Base-by-base conservation (phyloP, 352 stramenopile species). In the Phytophthora aleatoria region DNA sequence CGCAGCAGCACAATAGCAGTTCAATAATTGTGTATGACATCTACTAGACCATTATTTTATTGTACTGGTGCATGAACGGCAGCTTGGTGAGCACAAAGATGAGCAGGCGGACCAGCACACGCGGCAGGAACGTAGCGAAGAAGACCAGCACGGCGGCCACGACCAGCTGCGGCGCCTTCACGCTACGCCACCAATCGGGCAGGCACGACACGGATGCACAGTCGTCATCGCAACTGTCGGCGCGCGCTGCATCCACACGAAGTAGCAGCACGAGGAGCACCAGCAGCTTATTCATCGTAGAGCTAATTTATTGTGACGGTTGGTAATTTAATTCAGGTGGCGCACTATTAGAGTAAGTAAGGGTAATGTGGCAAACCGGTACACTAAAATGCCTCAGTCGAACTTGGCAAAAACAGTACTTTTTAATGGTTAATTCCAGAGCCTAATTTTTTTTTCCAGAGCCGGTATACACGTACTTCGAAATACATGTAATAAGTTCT, bases 41-140 rank as follows among this genome's bases (percentile, higher is more conserved):
- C 1, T 15, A 27, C 9, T 10, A n/a, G 41, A 28, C 15, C 28
- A 9, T 24, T 41, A 28, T 50, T 49, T 16, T 12, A 55, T 5
- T 12, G 55, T 73, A 96, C 88, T 95, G 81, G 26, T 71, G 82
- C 52, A 96, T 81, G 66, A 95, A 95, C 12, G 85, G 83, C 45
- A 96, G 61, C 61, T 96, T 95, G 8, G 83, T 90, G 50, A 96
- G 71, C 67, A 93, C 85, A 63, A 95, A 93, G 53, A 96, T 91
- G 50, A 94, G 70, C 49, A 96, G 68, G 2, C 86, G 81, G 36
- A 96, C 83, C 49, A 95, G 77, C 51, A 96, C 83, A 35, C 86
- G 85, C 24, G 88, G 88, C 56, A 96, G 61, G 65, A 96, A 96
- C 27, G 88, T 94, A 28, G 88, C 88, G 60, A 94, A 92, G 69